Evolutionary conservation across 768 basidiomycete genomes (phyloP), one percentile per base, ranked within the genome.

Genomic region (Coprinellus micaceus): DNA sequence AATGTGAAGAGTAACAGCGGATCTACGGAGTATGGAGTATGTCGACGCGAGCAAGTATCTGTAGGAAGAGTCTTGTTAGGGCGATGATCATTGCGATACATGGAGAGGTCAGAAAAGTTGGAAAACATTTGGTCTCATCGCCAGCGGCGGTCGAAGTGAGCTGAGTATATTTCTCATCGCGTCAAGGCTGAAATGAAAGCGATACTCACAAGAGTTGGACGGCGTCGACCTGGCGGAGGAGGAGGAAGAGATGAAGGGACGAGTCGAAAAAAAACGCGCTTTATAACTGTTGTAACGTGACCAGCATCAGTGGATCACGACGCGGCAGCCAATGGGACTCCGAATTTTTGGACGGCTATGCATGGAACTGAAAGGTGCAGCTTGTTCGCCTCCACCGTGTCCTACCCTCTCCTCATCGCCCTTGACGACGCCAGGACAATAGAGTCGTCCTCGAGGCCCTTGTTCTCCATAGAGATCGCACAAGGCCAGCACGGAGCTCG

Each of bases 131-230:
- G 33, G 49, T 51, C 49, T 51, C 49, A 51, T 51, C 36, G 49
- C 49, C 29, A 37, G 13, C 13, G 33, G 49, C 49, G n/a, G 36
- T 51, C 49, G 49, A 51, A 51, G 49, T 51, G 49, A 51, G 49
- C 49, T 51, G 49, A 51, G 49, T 51, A 36, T 4, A 30, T 51
- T 37, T 30, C 21, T 48, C 47, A 48, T 48, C 47, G 7, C 22
- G 22, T 3, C 17, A 41, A 10, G 17, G 15, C 47, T 26, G 28
- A 15, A 48, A 48, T 30, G 15, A 29, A 26, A 10, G 15, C 12
- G 15, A 29, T 26, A 19, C 25, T 1, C 25, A 29, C 13, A 10
- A 48, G 28, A 28, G 12, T 5, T 7, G n/a, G 40, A 33, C 33
- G 7, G 7, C 33, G 6, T 33, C 33, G 7, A 33, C 7, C 6